A percentile compares a stretch with the other conserved stretches of the same genome.
Evolutionary conservation across 768 basidiomycete species (phyloP).

Genomic region (Mrakia hoshinonis): DNA sequence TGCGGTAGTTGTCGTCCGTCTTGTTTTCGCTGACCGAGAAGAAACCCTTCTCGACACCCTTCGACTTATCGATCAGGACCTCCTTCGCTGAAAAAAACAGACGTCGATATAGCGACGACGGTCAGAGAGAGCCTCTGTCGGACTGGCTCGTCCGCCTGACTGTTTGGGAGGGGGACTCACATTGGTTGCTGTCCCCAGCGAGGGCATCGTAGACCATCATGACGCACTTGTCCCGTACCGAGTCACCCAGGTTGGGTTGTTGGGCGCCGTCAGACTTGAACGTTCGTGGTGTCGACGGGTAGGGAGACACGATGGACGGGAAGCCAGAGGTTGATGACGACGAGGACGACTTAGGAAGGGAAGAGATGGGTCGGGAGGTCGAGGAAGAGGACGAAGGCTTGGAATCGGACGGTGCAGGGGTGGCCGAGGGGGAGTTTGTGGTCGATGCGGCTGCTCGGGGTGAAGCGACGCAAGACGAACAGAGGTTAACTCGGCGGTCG

Average conservation of each 20-base stretch:
- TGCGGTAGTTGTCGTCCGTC: slow-evolving; percentile 23
- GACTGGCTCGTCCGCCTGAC: background rate
- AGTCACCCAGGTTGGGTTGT: slow-evolving; percentile 51
- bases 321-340: slow-evolving; percentile 3
- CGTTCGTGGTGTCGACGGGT: slow-evolving; percentile 44
- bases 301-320: slow-evolving; percentile 28
- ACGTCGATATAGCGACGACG: background rate
- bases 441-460: background rate
- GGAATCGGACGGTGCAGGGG: slow-evolving; percentile 9
- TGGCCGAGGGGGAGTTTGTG: background rate
- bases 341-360: slow-evolving; percentile 25
- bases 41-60: slow-evolving; percentile 25
- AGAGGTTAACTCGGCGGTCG: background rate
- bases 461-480: background rate
- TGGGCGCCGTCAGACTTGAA: slow-evolving; percentile 59
- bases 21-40: slow-evolving; percentile 9
- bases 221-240: slow-evolving; percentile 73
- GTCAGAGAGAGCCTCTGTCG: too few species aligned
- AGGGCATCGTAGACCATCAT: slow-evolving; percentile 88
- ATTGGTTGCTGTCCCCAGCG: slow-evolving; percentile 40
- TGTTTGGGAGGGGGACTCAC: background rate
- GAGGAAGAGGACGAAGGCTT: slow-evolving; percentile 20
- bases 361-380: slow-evolving; percentile 16
- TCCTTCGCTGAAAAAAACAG: slow-evolving; percentile 5
- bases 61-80: slow-evolving; percentile 24